These are phyloP conservation scores for Lasiodiplodia theobromae DNA, from an alignment of 2,329 filamentous ascomycete genomes.

Conservation along the genomic window DNA sequence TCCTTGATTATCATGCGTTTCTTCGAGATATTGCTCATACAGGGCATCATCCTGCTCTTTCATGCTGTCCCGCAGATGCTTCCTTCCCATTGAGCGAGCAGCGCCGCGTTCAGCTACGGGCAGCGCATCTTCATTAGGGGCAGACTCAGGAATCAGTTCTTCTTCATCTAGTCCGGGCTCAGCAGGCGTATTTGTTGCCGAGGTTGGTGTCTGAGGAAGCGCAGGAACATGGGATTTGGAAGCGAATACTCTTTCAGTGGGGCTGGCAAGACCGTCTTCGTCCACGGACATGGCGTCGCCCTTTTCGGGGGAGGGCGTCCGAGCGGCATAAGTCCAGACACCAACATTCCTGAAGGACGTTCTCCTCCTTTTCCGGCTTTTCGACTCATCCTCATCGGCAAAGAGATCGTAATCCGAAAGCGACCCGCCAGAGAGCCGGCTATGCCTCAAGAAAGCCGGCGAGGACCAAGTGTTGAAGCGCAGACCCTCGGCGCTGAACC, in stretches of 20 bases:
- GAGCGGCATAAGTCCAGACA: conserved; percentile 77
- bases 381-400: conserved; percentile 69
- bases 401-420: conserved; percentile 73
- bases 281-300: conserved; percentile 39
- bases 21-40: conserved; percentile 11
- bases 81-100: background rate
- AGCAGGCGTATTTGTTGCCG: background rate
- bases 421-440: conserved; percentile 72
- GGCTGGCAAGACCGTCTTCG: conserved; percentile 6
- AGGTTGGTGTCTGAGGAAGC: conserved; percentile 13
- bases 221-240: background rate
- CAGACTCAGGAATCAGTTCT: conserved; percentile 10
- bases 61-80: background rate
- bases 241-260: background rate
- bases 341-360: conserved; percentile 72
- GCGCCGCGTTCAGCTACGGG: background rate
- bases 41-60: conserved; percentile 20
- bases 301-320: conserved; percentile 73
- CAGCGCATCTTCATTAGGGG: background rate
- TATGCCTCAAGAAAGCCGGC: conserved; percentile 76
- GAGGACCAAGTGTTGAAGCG: conserved; percentile 69
- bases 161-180: background rate
- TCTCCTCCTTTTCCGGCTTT: conserved; percentile 72
- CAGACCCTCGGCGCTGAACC: conserved; percentile 24
- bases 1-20: conserved; percentile 13